phyloP scores from a whole-genome alignment of 768 basidiomycete genomes.

The Gloeopeniophorella convolvens region DNA sequence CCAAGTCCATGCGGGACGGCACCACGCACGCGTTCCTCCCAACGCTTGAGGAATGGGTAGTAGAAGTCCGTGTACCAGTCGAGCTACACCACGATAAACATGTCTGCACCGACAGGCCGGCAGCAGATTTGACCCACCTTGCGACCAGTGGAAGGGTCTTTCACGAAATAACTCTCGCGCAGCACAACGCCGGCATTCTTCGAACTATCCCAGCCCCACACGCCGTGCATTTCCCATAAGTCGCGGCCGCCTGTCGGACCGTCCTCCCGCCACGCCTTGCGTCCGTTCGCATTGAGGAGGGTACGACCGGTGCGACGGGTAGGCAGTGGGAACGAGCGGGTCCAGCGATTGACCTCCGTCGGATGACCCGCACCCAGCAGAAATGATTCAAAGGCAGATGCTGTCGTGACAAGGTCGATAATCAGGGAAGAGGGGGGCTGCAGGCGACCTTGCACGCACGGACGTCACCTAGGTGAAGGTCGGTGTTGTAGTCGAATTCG shows the following conservation, averaged over 20 bases:
- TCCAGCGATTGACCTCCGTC: conserved; percentile 71
- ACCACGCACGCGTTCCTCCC: conserved; percentile 54
- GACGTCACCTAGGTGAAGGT: conserved; percentile 76
- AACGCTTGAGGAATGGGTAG: conserved; percentile 65
- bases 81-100: conserved; percentile 36
- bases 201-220: conserved; percentile 81
- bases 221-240: conserved; percentile 86
- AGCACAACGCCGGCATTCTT: conserved; percentile 68
- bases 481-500: conserved; percentile 89
- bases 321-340: conserved; percentile 84
- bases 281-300: conserved; percentile 52
- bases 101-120: not conserved
- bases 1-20: conserved; percentile 29
- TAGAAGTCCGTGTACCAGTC: conserved; percentile 88
- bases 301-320: conserved; percentile 55
- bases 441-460: conserved; percentile 42
- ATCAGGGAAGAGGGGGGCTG: not conserved
- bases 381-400: conserved; percentile 84
- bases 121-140: conserved; percentile 38
- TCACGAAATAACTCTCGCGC: conserved; percentile 78
- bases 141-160: conserved; percentile 55
- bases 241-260: conserved; percentile 71
- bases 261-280: conserved; percentile 63
- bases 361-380: conserved; percentile 87
- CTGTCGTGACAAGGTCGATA: conserved; percentile 31